Conservation (phyloP, 2,329 filamentous ascomycete species). For the Microascus cirrosus region DNA sequence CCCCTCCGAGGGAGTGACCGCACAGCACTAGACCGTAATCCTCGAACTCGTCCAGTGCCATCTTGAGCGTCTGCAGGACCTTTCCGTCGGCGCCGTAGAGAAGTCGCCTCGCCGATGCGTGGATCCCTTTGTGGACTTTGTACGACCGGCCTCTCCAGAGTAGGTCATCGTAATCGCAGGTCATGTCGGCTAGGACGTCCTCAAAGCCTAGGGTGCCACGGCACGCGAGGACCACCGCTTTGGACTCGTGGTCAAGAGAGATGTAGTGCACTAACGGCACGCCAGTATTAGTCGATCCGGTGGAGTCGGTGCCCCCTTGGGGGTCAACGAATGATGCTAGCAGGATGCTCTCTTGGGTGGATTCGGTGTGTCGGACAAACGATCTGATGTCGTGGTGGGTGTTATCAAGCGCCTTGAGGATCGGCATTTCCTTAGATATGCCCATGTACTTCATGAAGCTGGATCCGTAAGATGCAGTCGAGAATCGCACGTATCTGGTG, state of each 20-base stretch:
- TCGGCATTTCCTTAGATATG: conserved; percentile 39
- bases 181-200: conserved; percentile 62
- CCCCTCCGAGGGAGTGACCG: conserved; percentile 59
- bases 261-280: conserved; percentile 65
- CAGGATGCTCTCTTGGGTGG: conserved; percentile 46
- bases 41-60: conserved; percentile 53
- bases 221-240: conserved; percentile 61
- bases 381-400: conserved; percentile 51
- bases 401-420: conserved; percentile 25
- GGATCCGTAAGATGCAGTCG: conserved; percentile 55
- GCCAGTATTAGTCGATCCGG: conserved; percentile 52
- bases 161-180: conserved; percentile 60
- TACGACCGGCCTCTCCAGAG: conserved; percentile 52
- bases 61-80: conserved; percentile 54
- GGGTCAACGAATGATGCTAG: conserved; percentile 62
- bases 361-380: conserved; percentile 52
- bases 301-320: conserved; percentile 53
- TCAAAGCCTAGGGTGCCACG: conserved; percentile 64
- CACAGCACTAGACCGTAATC: conserved; percentile 61
- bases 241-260: conserved; percentile 59
- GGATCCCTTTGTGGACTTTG: conserved; percentile 65
- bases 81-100: conserved; percentile 56
- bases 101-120: conserved; percentile 57
- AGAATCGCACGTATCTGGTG: conserved; percentile 54
- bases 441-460: conserved; percentile 53